Percentiles rank a stretch among this genome's conserved stretches.
phyloP scores from a whole-genome alignment of 176 grass and related monocot species.

The Echinochloa phyllopogon region DNA sequence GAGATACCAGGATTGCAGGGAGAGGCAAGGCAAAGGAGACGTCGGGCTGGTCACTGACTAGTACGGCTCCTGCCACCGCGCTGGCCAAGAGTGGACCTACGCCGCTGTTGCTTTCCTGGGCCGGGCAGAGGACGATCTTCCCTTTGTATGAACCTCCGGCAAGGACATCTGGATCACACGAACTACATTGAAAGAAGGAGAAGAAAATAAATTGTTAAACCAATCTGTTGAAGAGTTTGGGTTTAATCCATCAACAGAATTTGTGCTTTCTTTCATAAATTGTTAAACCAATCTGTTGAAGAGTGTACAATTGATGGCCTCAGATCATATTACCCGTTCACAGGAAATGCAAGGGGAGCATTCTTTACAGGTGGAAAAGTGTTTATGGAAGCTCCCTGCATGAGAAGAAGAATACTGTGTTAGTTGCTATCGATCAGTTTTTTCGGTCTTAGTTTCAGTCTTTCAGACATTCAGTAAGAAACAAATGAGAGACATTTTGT shows the following conservation, averaged over 20 bases:
- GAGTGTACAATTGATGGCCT: neutral
- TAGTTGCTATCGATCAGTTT: too few relatives aligned
- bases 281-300: too few relatives aligned
- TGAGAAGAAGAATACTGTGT: neutral
- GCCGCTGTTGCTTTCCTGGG: neutral
- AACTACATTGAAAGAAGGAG: neutral
- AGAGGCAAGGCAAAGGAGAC: neutral
- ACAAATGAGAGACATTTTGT: neutral
- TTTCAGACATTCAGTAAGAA: neutral
- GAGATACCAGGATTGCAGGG: neutral
- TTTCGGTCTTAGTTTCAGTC: too few relatives aligned
- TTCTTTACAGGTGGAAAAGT: conserved; percentile 1
- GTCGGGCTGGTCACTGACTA: neutral
- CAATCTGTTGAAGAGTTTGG: neutral
- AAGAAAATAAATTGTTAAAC: neutral
- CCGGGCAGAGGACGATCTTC: conserved; percentile 19
- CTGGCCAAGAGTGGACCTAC: neutral
- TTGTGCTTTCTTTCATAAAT: neutral
- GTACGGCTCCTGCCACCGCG: neutral
- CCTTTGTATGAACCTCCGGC: conserved; percentile 22
- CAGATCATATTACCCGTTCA: neutral
- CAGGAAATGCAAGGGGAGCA: neutral
- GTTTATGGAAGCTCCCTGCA: conserved; percentile 32
- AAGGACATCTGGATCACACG: conserved; percentile 14
- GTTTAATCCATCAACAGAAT: neutral